Base-by-base conservation (phyloP, 768 basidiomycete genomes). In the Cystobasidium ongulense region DNA sequence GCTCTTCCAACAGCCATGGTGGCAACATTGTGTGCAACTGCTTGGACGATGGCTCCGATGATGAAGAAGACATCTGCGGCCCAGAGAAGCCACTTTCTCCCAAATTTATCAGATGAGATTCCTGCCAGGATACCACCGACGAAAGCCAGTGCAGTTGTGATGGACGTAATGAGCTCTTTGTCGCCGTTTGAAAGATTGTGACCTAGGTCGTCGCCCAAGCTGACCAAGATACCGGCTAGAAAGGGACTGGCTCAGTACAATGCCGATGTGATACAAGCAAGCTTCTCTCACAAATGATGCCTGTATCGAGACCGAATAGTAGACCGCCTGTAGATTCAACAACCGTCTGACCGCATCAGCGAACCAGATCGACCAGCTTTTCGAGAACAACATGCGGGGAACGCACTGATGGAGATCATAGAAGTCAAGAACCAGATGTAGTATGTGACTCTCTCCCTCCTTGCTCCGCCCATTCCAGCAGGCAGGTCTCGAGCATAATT, bases 71-170 rank as follows among this genome's bases (percentile, higher is more conserved):
- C 75, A 78, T 90, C 89, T 18, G 88, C 88, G 29, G 88, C 83
- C 10, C 83, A 86, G 10, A 90, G 84, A 0, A 90, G 87, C 2
- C 83, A 83, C 70, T 86, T 85, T 7, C 89, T 83, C 10, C 90
- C 90, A 23, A 86, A 85, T 83, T 85, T 86, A 76, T 90, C 90
- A 13, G 88, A 89, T 65, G 88, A 81, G 46, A 87, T 82, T 13
- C 90, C 90, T 1, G 88, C 88, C 7, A 82, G 82, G 3, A 91
- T 83, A 62, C 88, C 88, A n/a, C 90, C 90, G 1, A 91, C 73
- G 3, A 91, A 83, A 0, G 90, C 90, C 13, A 89, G 89, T 31
- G 90, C 83, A 0, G 90, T 91, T 0, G 90, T 90, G 0, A 89
- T 82, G 5, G 89, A 89, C 0, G 90, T 90, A 79, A 91, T 90